Percentiles rank a stretch among this genome's conserved stretches.
These are phyloP conservation scores for Zancudomyces culisetae DNA, from an alignment of 371 early-diverging fungal genomes.

Conservation along the genomic window DNA sequence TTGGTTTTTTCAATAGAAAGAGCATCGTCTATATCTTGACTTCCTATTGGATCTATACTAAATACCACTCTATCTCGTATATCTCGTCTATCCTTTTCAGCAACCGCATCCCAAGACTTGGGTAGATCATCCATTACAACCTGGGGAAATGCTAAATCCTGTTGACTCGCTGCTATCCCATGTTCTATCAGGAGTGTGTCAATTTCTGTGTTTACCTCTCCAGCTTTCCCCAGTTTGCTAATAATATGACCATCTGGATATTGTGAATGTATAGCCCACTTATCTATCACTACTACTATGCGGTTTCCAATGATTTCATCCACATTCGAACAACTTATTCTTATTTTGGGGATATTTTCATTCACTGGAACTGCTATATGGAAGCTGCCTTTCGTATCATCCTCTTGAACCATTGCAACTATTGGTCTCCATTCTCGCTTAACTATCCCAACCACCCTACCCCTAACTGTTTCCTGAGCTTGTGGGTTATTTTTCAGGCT, in stretches of 20 bases:
- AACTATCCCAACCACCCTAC: slow-evolving; percentile 53
- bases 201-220: slow-evolving; percentile 49
- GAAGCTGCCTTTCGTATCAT: slow-evolving; percentile 29
- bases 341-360: slow-evolving; percentile 67
- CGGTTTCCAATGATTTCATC: slow-evolving; percentile 44
- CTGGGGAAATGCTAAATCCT: slow-evolving; percentile 42
- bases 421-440: slow-evolving; percentile 78
- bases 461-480: slow-evolving; percentile 2
- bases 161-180: slow-evolving; percentile 51
- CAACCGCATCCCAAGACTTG: slow-evolving; percentile 36
- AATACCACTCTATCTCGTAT: slow-evolving; percentile 31
- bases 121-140: slow-evolving; percentile 51
- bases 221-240: slow-evolving; percentile 25
- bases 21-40: slow-evolving; percentile 93
- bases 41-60: slow-evolving; percentile 81
- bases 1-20: slow-evolving; percentile 41
- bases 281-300: slow-evolving; percentile 77
- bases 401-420: slow-evolving; percentile 65
- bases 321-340: slow-evolving; percentile 67
- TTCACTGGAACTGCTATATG: slow-evolving; percentile 68
- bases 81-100: slow-evolving; percentile 22
- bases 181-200: slow-evolving; percentile 60
- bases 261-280: slow-evolving; percentile 54
- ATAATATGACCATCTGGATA: slow-evolving; percentile 87
- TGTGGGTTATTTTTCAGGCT: slow-evolving; percentile 28